phyloP scores from a whole-genome alignment of 768 basidiomycete species.

The Pisolithus orientalis region DNA sequence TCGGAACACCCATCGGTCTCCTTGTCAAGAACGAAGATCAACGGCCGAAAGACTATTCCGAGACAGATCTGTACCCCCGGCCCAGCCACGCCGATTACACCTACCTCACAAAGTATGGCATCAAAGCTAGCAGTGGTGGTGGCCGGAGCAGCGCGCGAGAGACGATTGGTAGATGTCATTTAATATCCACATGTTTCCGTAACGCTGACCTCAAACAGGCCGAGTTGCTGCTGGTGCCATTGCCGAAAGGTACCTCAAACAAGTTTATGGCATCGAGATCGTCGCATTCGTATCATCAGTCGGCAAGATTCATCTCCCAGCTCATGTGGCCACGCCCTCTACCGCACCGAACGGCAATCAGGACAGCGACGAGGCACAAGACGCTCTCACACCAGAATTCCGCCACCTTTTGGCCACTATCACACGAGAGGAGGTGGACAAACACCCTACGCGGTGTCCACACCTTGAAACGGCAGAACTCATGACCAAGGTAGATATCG shows the following conservation, averaged over 20 bases:
- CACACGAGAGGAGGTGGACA: slow-evolving; percentile 85
- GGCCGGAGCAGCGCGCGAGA: slow-evolving; percentile 93
- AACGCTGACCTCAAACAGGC: slow-evolving; percentile 37
- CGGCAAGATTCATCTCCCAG: slow-evolving; percentile 83
- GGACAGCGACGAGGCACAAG: slow-evolving; percentile 58
- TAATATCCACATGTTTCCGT: slow-evolving; percentile 2
- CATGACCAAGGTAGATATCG: slow-evolving; percentile 70
- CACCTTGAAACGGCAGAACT: slow-evolving; percentile 81
- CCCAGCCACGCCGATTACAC: slow-evolving; percentile 98
- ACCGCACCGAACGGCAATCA: slow-evolving; percentile 40
- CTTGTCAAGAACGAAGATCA: slow-evolving; percentile 98
- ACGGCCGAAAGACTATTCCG: slow-evolving; percentile 95
- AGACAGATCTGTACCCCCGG: slow-evolving; percentile 95
- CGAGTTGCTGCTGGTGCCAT: slow-evolving; percentile 98
- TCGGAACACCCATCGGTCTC: slow-evolving; percentile 95
- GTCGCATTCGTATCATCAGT: slow-evolving; percentile 97
- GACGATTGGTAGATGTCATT: slow-evolving; percentile 67
- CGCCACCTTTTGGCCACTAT: slow-evolving; percentile 69
- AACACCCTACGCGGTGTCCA: slow-evolving; percentile 82
- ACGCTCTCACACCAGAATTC: slow-evolving; percentile 81
- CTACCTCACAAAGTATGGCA: slow-evolving; percentile 93
- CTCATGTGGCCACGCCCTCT: slow-evolving; percentile 37
- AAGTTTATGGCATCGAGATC: slow-evolving; percentile 86
- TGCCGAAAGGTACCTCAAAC: slow-evolving; percentile 89
- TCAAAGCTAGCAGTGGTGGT: slow-evolving; percentile 96